A percentile compares a stretch with the other conserved stretches of the same genome.
These are phyloP conservation scores for Gaeumannomyces sp. DNA, from an alignment of 2,329 filamentous ascomycete species.

Conservation along the genomic window DNA sequence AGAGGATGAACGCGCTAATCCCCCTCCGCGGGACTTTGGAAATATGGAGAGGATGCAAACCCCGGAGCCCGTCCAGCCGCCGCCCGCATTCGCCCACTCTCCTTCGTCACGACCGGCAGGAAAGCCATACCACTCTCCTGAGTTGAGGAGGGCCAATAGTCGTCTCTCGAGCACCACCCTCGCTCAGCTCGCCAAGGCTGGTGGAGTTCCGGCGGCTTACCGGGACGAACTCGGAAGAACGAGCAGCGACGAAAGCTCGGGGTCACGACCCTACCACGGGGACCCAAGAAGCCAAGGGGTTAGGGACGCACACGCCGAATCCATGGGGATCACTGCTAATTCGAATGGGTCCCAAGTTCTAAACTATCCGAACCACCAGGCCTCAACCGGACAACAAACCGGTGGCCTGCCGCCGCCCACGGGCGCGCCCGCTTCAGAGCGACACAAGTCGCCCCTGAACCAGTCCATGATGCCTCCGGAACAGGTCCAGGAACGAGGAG, in stretches of 20 bases:
- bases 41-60: constrained; percentile 52
- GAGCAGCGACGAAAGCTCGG: constrained; percentile 25
- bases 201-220: constrained; percentile 37
- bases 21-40: constrained; percentile 42
- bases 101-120: constrained; percentile 64
- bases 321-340: constrained; percentile 49
- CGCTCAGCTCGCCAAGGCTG: constrained; percentile 69
- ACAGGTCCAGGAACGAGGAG: background rate
- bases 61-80: constrained; percentile 69
- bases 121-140: constrained; percentile 67
- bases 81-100: constrained; percentile 73
- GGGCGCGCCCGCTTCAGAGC: constrained; percentile 21
- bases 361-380: constrained; percentile 29
- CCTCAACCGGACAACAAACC: constrained; percentile 20
- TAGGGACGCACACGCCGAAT: constrained; percentile 37
- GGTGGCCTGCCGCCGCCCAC: background rate
- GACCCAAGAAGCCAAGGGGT: constrained; percentile 40
- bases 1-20: constrained; percentile 43
- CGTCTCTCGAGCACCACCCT: constrained; percentile 79
- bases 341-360: constrained; percentile 45
- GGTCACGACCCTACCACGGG: constrained; percentile 15
- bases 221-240: constrained; percentile 25
- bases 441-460: constrained; percentile 40
- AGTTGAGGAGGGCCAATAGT: constrained; percentile 74
- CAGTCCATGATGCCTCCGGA: constrained; percentile 23